These are phyloP conservation scores for Cucurbita maxima DNA, from an alignment of 306 rosid species.

Conservation along the genomic window DNA sequence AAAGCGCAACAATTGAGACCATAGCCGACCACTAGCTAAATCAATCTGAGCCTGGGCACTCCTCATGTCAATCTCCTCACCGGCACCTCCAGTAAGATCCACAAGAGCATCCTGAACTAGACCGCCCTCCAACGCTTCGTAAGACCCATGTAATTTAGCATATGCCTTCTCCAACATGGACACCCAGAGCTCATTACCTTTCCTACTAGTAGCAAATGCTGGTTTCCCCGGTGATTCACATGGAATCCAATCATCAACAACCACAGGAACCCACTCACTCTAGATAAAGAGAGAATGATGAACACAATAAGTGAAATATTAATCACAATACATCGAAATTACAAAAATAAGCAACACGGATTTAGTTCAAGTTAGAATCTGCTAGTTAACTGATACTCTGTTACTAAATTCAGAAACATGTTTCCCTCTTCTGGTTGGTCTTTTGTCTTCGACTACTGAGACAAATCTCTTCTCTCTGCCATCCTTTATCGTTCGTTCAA, in stretches of 20 bases:
- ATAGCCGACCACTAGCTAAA: slow-evolving; percentile 95
- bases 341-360: not conserved
- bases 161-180: slow-evolving; percentile 98
- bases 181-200: slow-evolving; percentile 93
- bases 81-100: slow-evolving; percentile 99
- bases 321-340: not conserved
- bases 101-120: slow-evolving; percentile 99
- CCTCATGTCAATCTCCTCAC: slow-evolving; percentile 98
- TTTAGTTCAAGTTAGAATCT: not conserved
- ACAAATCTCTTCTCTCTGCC: not conserved
- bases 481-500: not conserved
- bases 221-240: slow-evolving; percentile 94
- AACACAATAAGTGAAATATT: not conserved
- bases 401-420: not conserved
- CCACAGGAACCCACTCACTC: slow-evolving; percentile 99
- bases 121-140: slow-evolving; percentile 96
- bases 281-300: slow-evolving; percentile 14
- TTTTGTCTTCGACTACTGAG: not conserved
- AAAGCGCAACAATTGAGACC: slow-evolving; percentile 97
- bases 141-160: slow-evolving; percentile 98
- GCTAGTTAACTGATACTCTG: not conserved
- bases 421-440: not conserved
- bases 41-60: slow-evolving; percentile 95
- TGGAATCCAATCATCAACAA: slow-evolving; percentile 98
- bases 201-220: slow-evolving; percentile 90